Conservation (phyloP, 148 eudicot genomes). For the Cornus kousa region DNA sequence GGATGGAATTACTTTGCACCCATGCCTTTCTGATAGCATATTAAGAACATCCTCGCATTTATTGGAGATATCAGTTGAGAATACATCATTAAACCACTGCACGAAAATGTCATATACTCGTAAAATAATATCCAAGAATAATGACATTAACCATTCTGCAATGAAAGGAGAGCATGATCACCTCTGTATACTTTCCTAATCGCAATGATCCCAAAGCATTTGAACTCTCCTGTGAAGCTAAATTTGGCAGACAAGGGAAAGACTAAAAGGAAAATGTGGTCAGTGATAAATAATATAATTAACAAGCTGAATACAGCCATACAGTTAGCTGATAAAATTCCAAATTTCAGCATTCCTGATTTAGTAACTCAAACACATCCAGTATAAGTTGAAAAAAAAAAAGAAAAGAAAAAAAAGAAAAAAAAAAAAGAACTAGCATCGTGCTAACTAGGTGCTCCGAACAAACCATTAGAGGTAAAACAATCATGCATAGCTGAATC, state of each 20-base stretch:
- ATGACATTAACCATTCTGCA: background rate
- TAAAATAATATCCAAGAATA: conserved; percentile 13
- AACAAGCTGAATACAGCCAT: background rate
- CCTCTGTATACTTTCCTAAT: conserved; percentile 93
- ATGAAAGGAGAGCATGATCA: conserved; percentile 20
- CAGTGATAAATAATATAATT: background rate
- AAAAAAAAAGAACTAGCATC: background rate
- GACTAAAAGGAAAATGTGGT: conserved; percentile 44
- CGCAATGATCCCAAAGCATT: conserved; percentile 50
- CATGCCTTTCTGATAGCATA: conserved; percentile 56
- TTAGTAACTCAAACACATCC: background rate
- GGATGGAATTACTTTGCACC: conserved; percentile 59
- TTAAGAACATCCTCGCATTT: conserved; percentile 79
- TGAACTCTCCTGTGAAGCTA: conserved; percentile 46
- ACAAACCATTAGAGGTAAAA: conserved; percentile 2
- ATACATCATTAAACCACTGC: conserved; percentile 99
- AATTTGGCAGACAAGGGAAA: conserved; percentile 74
- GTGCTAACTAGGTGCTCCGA: background rate
- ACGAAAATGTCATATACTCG: conserved; percentile 10
- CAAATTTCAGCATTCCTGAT: background rate
- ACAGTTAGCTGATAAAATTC: background rate
- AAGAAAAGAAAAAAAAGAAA: too few species aligned
- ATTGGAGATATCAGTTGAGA: conserved; percentile 74
- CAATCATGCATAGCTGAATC: too few species aligned
- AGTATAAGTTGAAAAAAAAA: too few species aligned